Conservation (phyloP, 2,329 filamentous ascomycete species). For the Pseudocercospora cruenta region DNA sequence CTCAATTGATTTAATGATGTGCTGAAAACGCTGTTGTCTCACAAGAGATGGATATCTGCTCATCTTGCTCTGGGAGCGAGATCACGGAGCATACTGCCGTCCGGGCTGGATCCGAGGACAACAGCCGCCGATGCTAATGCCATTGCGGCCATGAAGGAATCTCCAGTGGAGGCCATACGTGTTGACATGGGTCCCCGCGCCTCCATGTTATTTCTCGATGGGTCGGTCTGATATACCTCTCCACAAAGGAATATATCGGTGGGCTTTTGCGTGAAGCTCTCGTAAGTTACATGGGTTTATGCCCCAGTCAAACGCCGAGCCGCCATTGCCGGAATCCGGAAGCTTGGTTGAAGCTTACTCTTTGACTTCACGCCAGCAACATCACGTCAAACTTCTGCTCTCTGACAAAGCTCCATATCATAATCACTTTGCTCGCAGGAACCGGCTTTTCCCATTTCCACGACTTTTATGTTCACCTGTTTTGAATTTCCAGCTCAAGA, state of each 20-base stretch:
- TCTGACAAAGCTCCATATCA: background rate
- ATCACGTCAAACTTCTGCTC: background rate
- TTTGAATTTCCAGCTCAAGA: background rate
- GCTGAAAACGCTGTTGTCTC: background rate
- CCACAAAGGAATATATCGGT: background rate
- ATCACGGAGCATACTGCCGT: too few relatives aligned
- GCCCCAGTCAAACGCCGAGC: background rate
- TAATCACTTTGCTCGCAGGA: background rate
- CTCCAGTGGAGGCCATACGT: too few relatives aligned
- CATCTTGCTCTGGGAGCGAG: too few relatives aligned
- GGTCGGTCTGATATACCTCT: too few relatives aligned
- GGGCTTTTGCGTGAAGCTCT: background rate
- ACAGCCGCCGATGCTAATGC: too few relatives aligned
- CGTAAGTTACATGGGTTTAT: background rate
- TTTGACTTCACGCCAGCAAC: background rate
- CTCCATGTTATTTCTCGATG: too few relatives aligned
- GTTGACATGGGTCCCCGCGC: too few relatives aligned
- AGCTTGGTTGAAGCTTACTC: background rate
- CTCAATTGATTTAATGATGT: background rate
- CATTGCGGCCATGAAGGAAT: too few relatives aligned
- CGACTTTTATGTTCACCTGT: background rate
- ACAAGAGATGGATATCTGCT: too few relatives aligned
- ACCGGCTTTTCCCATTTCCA: background rate
- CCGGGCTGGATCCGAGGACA: too few relatives aligned
- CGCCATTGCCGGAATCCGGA: slow-evolving; percentile 4